phyloP scores from a whole-genome alignment of 129 eudicot species.

The Artemisia annua region DNA sequence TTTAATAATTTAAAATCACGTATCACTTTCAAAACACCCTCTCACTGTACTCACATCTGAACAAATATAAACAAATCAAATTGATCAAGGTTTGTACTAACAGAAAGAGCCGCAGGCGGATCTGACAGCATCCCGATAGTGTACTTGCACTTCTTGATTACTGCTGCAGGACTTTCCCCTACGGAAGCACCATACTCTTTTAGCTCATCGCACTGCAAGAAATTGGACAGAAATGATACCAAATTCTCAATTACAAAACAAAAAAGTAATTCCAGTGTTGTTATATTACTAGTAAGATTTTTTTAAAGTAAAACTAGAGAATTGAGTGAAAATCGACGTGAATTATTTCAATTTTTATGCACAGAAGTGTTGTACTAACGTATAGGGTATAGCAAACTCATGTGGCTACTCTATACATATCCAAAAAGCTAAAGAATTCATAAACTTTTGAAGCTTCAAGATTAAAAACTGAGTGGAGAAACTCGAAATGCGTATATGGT shows the following conservation, averaged over 20 bases:
- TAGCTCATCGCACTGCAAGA: constrained; percentile 82
- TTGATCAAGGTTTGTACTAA: constrained; percentile 33
- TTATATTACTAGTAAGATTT: too few relatives aligned
- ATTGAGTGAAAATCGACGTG: too few relatives aligned
- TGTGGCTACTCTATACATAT: constrained; percentile 10
- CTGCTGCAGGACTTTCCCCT: constrained; percentile 85
- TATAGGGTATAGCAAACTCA: not conserved
- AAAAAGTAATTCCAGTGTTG: too few relatives aligned
- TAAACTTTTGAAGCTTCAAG: not conserved
- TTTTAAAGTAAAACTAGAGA: too few relatives aligned
- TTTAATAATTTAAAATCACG: too few relatives aligned
- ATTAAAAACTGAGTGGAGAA: not conserved
- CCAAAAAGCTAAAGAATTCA: constrained; percentile 15
- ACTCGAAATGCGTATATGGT: not conserved
- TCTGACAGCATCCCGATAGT: constrained; percentile 95
- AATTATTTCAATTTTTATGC: not conserved
- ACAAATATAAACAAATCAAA: not conserved
- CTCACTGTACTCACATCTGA: too few relatives aligned
- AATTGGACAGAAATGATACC: not conserved
- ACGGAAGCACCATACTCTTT: constrained; percentile 87
- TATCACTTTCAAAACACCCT: too few relatives aligned
- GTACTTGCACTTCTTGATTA: constrained; percentile 87
- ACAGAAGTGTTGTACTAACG: not conserved
- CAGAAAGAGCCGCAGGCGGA: constrained; percentile 95
- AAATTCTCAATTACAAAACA: not conserved